These are phyloP conservation scores for Lepidium didymum DNA, from an alignment of 345 rosid species.

Conservation along the genomic window DNA sequence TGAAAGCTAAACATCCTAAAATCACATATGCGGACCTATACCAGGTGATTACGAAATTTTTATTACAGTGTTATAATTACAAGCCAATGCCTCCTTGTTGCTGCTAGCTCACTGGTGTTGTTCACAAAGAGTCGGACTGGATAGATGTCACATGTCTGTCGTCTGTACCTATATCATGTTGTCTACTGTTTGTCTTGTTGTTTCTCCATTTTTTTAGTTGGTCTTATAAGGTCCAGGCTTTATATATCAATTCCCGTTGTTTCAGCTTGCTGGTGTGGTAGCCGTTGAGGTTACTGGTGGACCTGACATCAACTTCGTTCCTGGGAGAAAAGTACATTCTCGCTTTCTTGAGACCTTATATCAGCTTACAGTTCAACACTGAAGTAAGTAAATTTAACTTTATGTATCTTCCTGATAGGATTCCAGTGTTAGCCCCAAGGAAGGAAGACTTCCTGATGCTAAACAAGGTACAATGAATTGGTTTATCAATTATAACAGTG, in stretches of 20 bases:
- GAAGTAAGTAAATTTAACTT: not conserved
- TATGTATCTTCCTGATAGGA: constrained; percentile 43
- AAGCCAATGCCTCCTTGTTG: no score
- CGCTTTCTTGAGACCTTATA: not conserved
- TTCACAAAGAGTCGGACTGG: not conserved
- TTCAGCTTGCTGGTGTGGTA: constrained; percentile 92
- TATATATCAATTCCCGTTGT: not conserved
- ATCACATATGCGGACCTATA: constrained; percentile 65
- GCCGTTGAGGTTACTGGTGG: constrained; percentile 98
- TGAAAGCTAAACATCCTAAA: constrained; percentile 74
- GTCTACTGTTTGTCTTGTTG: not conserved
- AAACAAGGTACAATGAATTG: constrained; percentile 42
- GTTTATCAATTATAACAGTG: not conserved
- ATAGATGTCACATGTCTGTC: not conserved
- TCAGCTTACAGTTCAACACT: constrained; percentile 5
- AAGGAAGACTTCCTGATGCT: constrained; percentile 95
- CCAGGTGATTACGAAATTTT: constrained; percentile 22
- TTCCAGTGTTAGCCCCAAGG: constrained; percentile 55
- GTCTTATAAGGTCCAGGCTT: not conserved
- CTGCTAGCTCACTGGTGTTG: not conserved
- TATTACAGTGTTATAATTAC: not conserved
- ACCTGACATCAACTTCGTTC: constrained; percentile 71
- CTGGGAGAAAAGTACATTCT: constrained; percentile 69
- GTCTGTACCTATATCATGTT: not conserved
- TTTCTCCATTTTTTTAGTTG: not conserved